phyloP scores from a whole-genome alignment of 352 stramenopile species.

The Pythium sukuiense region DNA sequence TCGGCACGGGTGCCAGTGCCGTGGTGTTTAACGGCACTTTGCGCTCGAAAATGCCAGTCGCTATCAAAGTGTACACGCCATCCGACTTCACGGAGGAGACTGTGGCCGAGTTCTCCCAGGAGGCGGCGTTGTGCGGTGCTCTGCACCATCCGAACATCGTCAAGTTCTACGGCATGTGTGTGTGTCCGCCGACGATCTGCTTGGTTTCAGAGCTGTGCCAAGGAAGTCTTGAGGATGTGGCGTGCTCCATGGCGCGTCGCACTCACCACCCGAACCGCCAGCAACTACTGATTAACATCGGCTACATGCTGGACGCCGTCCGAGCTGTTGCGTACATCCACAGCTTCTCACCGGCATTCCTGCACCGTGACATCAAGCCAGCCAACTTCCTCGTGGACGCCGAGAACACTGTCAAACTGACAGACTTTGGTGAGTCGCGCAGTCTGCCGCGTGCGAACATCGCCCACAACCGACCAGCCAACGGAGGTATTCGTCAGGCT shows the following conservation, averaged over 20 bases:
- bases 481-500: conserved; percentile 4
- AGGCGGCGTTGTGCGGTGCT: conserved; percentile 62
- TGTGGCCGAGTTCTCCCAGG: conserved; percentile 64
- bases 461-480: conserved; percentile 25
- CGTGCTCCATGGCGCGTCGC: conserved; percentile 39
- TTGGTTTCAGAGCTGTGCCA: conserved; percentile 71
- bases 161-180: conserved; percentile 81
- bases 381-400: conserved; percentile 69
- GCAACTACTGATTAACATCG: conserved; percentile 43
- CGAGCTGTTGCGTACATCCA: conserved; percentile 69
- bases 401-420: conserved; percentile 24
- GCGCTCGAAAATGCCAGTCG: conserved; percentile 35
- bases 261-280: conserved; percentile 48
- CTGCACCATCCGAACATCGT: conserved; percentile 77
- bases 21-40: conserved; percentile 32
- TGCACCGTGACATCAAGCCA: conserved; percentile 78
- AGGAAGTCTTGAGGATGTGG: conserved; percentile 61
- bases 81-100: conserved; percentile 28
- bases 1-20: conserved; percentile 33
- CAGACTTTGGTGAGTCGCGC: conserved; percentile 4
- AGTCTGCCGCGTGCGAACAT: conserved; percentile 32
- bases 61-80: conserved; percentile 52
- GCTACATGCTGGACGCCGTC: conserved; percentile 34
- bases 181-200: conserved; percentile 66
- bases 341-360: conserved; percentile 66